Evolutionary conservation across 2,329 filamentous ascomycete genomes (phyloP).

Genomic region (Neophaeococcomyces aloes): DNA sequence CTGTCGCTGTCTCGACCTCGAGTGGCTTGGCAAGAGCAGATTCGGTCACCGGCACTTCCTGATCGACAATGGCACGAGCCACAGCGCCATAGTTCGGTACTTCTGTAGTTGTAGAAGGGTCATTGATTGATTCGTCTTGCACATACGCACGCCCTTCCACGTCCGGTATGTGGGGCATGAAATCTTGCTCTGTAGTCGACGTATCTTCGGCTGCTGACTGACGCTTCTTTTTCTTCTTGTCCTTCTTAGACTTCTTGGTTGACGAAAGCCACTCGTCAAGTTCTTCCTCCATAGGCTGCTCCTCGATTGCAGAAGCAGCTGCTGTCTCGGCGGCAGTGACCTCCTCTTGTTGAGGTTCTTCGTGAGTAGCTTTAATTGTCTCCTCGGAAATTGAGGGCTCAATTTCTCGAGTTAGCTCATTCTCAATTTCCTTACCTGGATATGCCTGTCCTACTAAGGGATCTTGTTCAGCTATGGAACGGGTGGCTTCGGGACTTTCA

Average conservation of each 20-base stretch:
- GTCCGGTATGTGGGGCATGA: neutral
- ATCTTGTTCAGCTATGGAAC: neutral
- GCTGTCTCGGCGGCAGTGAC: neutral
- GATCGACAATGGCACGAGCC: neutral
- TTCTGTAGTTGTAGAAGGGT: neutral
- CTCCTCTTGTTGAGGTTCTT: too few species aligned
- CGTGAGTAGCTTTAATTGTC: neutral
- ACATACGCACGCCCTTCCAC: too few species aligned
- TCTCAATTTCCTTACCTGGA: neutral
- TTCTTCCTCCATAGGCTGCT: neutral
- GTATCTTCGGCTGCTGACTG: slow-evolving; percentile 16
- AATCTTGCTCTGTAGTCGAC: slow-evolving; percentile 8
- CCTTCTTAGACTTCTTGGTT: slow-evolving; percentile 26
- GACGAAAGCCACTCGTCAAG: too few species aligned
- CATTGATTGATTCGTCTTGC: neutral
- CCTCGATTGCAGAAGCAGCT: neutral
- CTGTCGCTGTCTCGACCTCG: slow-evolving; percentile 1
- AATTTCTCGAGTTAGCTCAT: neutral
- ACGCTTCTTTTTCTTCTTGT: slow-evolving; percentile 31
- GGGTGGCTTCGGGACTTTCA: neutral
- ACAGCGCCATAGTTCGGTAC: neutral
- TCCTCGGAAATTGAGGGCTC: neutral
- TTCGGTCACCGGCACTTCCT: neutral
- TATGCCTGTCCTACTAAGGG: neutral
- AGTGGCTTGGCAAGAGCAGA: slow-evolving; percentile 6